Conservation (phyloP, 176 grass and related monocot genomes). For the Hyparrhenia diplandra region DNA sequence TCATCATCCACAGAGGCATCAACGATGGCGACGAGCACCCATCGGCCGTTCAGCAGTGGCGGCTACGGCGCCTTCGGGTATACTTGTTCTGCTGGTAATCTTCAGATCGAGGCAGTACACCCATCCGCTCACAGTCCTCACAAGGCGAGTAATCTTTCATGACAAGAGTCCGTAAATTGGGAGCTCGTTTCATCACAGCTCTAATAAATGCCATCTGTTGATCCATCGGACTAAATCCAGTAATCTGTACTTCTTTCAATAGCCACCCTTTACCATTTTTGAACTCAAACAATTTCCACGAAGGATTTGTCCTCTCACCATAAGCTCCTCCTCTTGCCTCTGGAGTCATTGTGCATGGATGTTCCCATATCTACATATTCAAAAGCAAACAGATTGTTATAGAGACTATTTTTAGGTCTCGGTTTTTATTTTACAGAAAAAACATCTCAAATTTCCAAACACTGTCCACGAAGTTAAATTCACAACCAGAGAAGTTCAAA, state of each 20-base stretch:
- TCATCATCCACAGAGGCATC: too few species aligned
- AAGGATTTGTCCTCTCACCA: neutral
- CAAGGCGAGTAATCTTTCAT: neutral
- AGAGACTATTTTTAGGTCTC: neutral
- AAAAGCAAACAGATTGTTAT: neutral
- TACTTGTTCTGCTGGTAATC: neutral
- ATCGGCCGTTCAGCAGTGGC: too few species aligned
- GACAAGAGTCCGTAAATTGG: neutral
- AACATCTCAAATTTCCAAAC: neutral
- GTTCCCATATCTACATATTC: neutral
- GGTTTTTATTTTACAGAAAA: neutral
- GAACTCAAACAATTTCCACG: neutral
- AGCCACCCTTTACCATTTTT: neutral
- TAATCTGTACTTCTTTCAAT: slow-evolving; percentile 1
- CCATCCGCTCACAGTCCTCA: neutral
- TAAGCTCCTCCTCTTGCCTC: neutral
- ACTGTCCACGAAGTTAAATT: neutral
- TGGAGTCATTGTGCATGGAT: neutral
- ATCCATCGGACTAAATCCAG: slow-evolving; percentile 6
- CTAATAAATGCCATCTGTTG: slow-evolving; percentile 4
- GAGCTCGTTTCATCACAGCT: slow-evolving; percentile 4
- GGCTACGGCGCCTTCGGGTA: too few species aligned
- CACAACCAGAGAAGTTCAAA: neutral
- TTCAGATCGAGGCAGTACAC: neutral
- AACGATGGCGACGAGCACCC: too few species aligned